Evolutionary conservation across 1,139 yeast species (phyloP).

Genomic region (Yamadazyma kanchanaburiensis): DNA sequence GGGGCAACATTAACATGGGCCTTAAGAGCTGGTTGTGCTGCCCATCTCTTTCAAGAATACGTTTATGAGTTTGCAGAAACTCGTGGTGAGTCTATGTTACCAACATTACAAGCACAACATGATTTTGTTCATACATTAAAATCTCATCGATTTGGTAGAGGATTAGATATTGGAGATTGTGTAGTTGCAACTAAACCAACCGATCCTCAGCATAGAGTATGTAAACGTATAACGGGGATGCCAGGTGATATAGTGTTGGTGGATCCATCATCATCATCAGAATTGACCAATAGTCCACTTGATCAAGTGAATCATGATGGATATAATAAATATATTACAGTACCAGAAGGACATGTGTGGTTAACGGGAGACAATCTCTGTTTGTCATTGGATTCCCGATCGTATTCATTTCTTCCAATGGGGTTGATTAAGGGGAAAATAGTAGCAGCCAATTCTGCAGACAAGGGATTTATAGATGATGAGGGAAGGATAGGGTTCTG

Average conservation of each 20-base stretch:
- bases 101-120: slow-evolving; percentile 70
- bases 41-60: slow-evolving; percentile 64
- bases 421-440: slow-evolving; percentile 86
- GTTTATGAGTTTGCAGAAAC: slow-evolving; percentile 79
- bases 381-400: slow-evolving; percentile 86
- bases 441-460: slow-evolving; percentile 57
- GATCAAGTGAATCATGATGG: slow-evolving; percentile 37
- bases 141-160: slow-evolving; percentile 53
- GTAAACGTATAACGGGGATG: slow-evolving; percentile 93
- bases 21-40: slow-evolving; percentile 62
- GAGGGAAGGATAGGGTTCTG: slow-evolving; percentile 37
- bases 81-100: slow-evolving; percentile 92
- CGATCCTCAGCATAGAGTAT: slow-evolving; percentile 80
- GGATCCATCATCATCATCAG: slow-evolving; percentile 70
- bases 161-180: slow-evolving; percentile 75
- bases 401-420: slow-evolving; percentile 85
- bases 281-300: slow-evolving; percentile 38
- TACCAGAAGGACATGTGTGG: slow-evolving; percentile 95
- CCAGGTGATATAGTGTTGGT: slow-evolving; percentile 83
- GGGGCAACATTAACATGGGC: slow-evolving; percentile 42
- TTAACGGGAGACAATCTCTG: slow-evolving; percentile 91
- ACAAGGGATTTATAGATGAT: slow-evolving; percentile 25
- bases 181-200: slow-evolving; percentile 89
- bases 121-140: slow-evolving; percentile 84
- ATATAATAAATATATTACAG: slow-evolving; percentile 57